Percentiles rank a stretch among this genome's conserved stretches.
Conservation (phyloP, 768 basidiomycete genomes). For the Suillus luteus region DNA sequence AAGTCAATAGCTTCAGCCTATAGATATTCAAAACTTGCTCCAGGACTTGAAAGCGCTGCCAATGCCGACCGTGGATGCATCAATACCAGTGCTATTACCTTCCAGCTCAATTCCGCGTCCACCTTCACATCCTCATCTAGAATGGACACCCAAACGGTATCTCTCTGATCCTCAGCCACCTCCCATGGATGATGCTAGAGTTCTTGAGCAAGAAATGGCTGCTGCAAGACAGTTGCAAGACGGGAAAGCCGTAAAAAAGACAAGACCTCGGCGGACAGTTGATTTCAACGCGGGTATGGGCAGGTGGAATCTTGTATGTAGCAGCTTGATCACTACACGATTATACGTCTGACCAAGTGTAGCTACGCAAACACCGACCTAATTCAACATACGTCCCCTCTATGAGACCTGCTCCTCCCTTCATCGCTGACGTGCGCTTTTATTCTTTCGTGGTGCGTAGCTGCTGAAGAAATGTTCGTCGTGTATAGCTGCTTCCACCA, state of each 20-base stretch:
- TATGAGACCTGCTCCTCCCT: slow-evolving; percentile 84
- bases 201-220: slow-evolving; percentile 79
- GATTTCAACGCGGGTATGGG: slow-evolving; percentile 92
- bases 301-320: slow-evolving; percentile 78
- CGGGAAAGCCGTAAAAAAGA: slow-evolving; percentile 86
- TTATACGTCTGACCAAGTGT: slow-evolving; percentile 4
- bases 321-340: neutral
- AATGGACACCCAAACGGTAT: slow-evolving; percentile 79
- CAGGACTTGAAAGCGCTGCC: neutral
- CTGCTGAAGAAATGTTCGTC: slow-evolving; percentile 28
- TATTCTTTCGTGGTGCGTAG: slow-evolving; percentile 19
- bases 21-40: neutral
- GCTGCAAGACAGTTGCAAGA: slow-evolving; percentile 71
- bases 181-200: slow-evolving; percentile 71
- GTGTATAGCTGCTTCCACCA: slow-evolving; percentile 82
- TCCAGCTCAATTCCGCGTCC: slow-evolving; percentile 38
- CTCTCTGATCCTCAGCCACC: slow-evolving; percentile 74
- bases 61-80: slow-evolving; percentile 19
- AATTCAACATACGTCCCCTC: slow-evolving; percentile 74
- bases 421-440: slow-evolving; percentile 79
- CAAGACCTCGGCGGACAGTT: slow-evolving; percentile 88
- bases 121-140: slow-evolving; percentile 43
- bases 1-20: neutral
- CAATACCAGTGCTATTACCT: slow-evolving; percentile 60
- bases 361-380: slow-evolving; percentile 80